Evolutionary conservation across 495 filamentous ascomycete genomes (phyloP), one percentile per base, ranked within the genome.

Genomic region (Penicillium steckii): DNA sequence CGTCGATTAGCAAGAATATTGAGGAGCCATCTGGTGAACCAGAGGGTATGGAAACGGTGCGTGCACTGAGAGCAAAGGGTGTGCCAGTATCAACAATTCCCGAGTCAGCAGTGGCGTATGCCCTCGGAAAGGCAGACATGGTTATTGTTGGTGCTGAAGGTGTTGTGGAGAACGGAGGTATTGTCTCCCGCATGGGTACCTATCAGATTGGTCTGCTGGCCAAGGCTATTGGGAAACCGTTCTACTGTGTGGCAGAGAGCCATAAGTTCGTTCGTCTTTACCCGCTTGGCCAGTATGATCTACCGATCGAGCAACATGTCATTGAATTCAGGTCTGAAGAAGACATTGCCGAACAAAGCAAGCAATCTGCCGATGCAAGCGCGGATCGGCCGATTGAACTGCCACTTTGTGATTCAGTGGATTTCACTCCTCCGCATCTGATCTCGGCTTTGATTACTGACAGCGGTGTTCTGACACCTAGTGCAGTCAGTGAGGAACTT

Each of bases 121-220:
- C 87, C n/a, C 83, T 97, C 52, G 81, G 79, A n/a, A 87, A 87
- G 67, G 80, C 90, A 8, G 81, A 87, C 60, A 80, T 92, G 59
- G 85, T 93, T 0, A 85, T 98, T 43, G 89, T 95, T 12, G 94
- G 94, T 43, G 90, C 91, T n/a, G 94, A 98, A 59, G 91, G 88
- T 41, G 90, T 97, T 17, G 89, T 94, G 33, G 89, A 95, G 59
- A 95, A 97, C 67, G 94, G 94, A 15, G 92, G 93, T 22, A 85
- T 97, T 49, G 89, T 98, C 53, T 91, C 85, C 33, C 75, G 91
- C 42, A 80, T 97, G 77, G 94, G 94, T 19, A 97, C 94, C 5
- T 91, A 88, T 56, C 94, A 97, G 72, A 84, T 97, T 44, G 91
- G 90, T 1, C 70, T 89, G 42, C 75, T 96, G 42, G 89, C 90